phyloP scores from a whole-genome alignment of 176 grass and related monocot genomes.

The Pharus latifolius region DNA sequence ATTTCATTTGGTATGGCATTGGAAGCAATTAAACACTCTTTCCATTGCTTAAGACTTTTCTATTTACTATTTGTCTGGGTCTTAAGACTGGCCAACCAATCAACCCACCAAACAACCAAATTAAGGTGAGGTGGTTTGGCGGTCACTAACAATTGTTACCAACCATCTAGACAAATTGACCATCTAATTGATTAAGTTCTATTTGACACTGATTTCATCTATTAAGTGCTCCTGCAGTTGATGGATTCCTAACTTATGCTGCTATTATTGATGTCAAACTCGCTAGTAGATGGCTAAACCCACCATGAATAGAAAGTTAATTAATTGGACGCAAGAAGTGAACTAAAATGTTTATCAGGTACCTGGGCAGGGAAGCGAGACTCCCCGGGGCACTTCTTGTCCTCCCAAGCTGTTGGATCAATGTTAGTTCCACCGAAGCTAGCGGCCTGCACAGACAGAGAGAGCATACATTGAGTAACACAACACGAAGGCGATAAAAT shows the following conservation, averaged over 20 bases:
- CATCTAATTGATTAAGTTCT: not conserved
- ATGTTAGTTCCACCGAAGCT: slow-evolving; percentile 98
- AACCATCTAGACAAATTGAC: not conserved
- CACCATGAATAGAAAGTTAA: not conserved
- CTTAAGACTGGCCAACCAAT: not conserved
- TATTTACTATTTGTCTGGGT: not conserved
- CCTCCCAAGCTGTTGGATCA: slow-evolving; percentile 96
- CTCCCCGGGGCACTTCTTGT: slow-evolving; percentile 95
- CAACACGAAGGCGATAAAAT: not conserved
- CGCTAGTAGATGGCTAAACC: not conserved
- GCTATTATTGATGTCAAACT: not conserved
- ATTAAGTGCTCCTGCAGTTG: not conserved
- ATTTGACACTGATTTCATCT: not conserved
- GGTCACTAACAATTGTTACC: not conserved
- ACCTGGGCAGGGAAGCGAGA: slow-evolving; percentile 97
- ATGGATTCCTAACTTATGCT: not conserved
- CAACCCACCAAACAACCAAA: not conserved
- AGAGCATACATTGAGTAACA: not conserved
- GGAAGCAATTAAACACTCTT: not conserved
- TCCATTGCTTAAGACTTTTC: not conserved
- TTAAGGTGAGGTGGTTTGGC: slow-evolving; percentile 9
- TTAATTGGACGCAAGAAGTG: no score
- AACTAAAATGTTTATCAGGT: not conserved
- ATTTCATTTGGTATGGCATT: not conserved
- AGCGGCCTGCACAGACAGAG: slow-evolving; percentile 37